These are phyloP conservation scores for Helicocarpus griseus DNA, from an alignment of 2,329 filamentous ascomycete species.

Conservation along the genomic window DNA sequence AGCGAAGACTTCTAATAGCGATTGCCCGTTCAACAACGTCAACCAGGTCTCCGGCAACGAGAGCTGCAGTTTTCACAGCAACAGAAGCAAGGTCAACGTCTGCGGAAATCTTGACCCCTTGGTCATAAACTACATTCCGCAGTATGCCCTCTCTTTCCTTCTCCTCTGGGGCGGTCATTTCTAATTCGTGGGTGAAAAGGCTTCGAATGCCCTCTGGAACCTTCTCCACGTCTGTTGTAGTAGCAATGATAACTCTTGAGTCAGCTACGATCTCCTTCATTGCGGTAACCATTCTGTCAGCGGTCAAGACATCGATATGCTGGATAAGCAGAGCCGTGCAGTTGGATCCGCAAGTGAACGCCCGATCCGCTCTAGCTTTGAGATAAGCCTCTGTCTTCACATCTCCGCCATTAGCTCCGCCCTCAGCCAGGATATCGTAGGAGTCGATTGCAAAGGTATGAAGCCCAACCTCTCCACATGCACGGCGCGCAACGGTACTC, in stretches of 20 bases:
- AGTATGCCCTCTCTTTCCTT: constrained; percentile 83
- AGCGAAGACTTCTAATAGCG: constrained; percentile 62
- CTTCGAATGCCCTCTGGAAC: constrained; percentile 82
- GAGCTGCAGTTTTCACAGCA: constrained; percentile 86
- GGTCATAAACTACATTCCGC: constrained; percentile 64
- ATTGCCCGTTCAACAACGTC: constrained; percentile 88
- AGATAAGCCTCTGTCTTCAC: constrained; percentile 90
- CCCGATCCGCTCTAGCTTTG: constrained; percentile 76
- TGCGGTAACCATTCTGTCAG: constrained; percentile 78
- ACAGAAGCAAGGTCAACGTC: constrained; percentile 77
- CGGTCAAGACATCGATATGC: constrained; percentile 83
- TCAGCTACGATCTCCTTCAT: constrained; percentile 76
- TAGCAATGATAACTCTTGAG: constrained; percentile 76
- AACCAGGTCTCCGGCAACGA: constrained; percentile 87
- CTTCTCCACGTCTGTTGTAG: constrained; percentile 91
- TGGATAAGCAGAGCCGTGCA: constrained; percentile 76
- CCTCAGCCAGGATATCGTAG: constrained; percentile 90
- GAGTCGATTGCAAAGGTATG: constrained; percentile 84
- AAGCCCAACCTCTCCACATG: constrained; percentile 79
- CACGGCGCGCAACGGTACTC: constrained; percentile 62
- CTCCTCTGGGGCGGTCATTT: constrained; percentile 88
- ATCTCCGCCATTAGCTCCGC: constrained; percentile 74
- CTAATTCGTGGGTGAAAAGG: constrained; percentile 89
- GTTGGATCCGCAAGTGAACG: constrained; percentile 75
- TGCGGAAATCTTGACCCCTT: constrained; percentile 65